phyloP scores from a whole-genome alignment of 768 basidiomycete species.

The Pholiota microspora region DNA sequence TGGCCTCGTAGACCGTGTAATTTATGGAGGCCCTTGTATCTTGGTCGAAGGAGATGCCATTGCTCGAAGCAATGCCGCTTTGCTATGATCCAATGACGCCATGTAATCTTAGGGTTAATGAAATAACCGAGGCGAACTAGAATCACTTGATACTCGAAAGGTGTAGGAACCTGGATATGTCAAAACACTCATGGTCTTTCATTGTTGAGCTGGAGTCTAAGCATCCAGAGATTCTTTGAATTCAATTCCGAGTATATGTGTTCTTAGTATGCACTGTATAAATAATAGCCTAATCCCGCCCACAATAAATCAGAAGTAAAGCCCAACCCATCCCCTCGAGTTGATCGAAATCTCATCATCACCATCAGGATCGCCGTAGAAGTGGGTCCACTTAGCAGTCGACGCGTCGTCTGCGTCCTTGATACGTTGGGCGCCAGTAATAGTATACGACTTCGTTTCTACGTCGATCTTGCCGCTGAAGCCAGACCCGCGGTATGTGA shows the following conservation, averaged over 20 bases:
- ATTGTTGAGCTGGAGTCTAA: no score
- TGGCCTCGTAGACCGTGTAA: conserved; percentile 61
- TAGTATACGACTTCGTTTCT: conserved; percentile 38
- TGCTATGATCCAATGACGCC: not conserved
- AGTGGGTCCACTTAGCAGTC: conserved; percentile 38
- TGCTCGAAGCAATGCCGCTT: conserved; percentile 25
- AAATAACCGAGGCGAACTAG: not conserved
- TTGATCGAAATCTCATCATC: conserved; percentile 35
- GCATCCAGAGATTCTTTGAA: not conserved
- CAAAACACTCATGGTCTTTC: no score
- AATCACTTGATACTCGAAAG: no score
- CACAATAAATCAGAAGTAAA: conserved; percentile 33
- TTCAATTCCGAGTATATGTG: not conserved
- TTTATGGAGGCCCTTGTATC: conserved; percentile 82
- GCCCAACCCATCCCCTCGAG: conserved; percentile 46
- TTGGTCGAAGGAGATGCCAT: conserved; percentile 73
- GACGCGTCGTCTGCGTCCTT: conserved; percentile 10
- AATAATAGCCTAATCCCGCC: not conserved
- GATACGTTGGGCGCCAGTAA: conserved; percentile 25
- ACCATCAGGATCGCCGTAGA: conserved; percentile 37
- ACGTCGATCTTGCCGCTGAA: conserved; percentile 49
- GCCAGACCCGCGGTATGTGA: conserved; percentile 51
- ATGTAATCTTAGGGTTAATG: not conserved
- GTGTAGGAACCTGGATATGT: no score
- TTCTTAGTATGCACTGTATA: not conserved